Conservation (phyloP, 106 monocot genomes). For the Cymbidium sinense region DNA sequence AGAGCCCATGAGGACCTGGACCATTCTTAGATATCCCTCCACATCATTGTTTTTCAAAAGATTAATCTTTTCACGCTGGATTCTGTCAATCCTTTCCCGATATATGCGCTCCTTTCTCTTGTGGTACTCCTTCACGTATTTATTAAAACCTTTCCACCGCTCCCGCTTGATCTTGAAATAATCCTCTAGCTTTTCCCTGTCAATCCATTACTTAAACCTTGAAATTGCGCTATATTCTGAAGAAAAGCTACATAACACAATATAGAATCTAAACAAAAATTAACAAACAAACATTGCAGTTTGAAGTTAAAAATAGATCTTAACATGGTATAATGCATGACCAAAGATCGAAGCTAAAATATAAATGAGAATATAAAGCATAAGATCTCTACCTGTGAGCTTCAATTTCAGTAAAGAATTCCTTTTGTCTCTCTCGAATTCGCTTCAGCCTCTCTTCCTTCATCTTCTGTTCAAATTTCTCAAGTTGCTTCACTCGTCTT, state of each 20-base stretch:
- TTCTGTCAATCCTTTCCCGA: conserved; percentile 92
- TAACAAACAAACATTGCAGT: not conserved
- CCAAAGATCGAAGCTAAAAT: not conserved
- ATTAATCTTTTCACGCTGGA: conserved; percentile 98
- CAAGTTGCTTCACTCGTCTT: conserved; percentile 83
- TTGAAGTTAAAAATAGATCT: not conserved
- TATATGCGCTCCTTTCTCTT: conserved; percentile 89
- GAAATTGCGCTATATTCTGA: not conserved
- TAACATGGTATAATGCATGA: not conserved
- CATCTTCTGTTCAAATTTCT: conserved; percentile 97
- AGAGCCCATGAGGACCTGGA: conserved; percentile 51
- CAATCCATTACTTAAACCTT: conserved; percentile 9
- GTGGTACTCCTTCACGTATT: conserved; percentile 86
- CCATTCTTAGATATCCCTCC: conserved; percentile 98
- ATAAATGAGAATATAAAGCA: not conserved
- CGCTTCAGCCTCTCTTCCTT: conserved; percentile 96
- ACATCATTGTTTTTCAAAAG: conserved; percentile 99
- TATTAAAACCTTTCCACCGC: conserved; percentile 79
- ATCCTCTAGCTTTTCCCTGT: conserved; percentile 92
- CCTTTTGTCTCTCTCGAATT: conserved; percentile 90
- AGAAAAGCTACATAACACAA: not conserved
- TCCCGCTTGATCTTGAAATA: conserved; percentile 84
- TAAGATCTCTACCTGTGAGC: conserved; percentile 48
- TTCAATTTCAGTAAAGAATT: conserved; percentile 97
- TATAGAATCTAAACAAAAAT: not conserved